Evolutionary conservation across 2,329 filamentous ascomycete genomes (phyloP), one percentile per base, ranked within the genome.

Genomic region (Tolypocladium amazonense): DNA sequence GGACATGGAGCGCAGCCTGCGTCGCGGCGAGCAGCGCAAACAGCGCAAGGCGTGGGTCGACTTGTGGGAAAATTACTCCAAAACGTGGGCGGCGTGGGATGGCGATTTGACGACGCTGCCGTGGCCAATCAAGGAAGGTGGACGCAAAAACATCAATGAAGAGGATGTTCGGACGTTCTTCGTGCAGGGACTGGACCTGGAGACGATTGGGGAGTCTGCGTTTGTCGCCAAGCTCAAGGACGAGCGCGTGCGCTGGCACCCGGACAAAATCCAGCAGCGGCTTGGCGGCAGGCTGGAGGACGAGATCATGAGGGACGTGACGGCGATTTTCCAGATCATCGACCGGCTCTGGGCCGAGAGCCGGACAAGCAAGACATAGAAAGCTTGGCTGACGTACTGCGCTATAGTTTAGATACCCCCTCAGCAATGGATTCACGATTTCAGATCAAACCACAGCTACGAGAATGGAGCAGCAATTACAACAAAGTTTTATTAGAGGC

Each of bases 181-280:
- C 67, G 77, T 83, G 23, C 68, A 72, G 23, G 78, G 79, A 0
- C 68, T 83, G 27, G 73, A 65, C 43, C 60, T 77, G 27, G 73
- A 75, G 35, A 73, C 76, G 2, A 66, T 77, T 2, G 79, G 78
- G 25, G 76, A 79, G 66, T 73, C 69, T 60, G 74, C 75, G 12
- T 78, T 80, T 57, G 70, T 78, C 25, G 73, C 77, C 9, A 76
- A 72, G 60, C 78, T 97, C 58, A 96, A 96, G 73, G 77, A 85
- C 6, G 94, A 99, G 77, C 85, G 94, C 57, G 87, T 97, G 23
- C 82, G 92, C 20, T 99, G 94, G 94, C 94, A 99, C 77, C 94
- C 94, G 4, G 94, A 99, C 75, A 99, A 97, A 79, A 89, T 97
- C 59, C 91, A 97, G 77, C 94, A 97, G 75, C 84, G 86, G 58